phyloP scores from a whole-genome alignment of 305 asterid species.

The Stenogyne calaminthoides region DNA sequence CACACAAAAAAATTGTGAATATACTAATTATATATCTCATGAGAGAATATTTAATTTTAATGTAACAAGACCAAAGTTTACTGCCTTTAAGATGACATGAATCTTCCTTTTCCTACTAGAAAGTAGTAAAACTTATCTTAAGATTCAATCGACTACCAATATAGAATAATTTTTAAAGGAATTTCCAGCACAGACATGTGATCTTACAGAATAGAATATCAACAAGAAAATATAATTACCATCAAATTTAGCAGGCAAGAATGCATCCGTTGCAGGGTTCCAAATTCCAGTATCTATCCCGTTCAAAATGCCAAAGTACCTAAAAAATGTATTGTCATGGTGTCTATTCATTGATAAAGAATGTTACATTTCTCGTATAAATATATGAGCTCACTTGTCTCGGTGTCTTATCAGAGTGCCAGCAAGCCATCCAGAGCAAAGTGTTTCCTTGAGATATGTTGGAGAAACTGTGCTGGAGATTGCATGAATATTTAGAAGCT shows the following conservation, averaged over 20 bases:
- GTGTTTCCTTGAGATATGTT: slow-evolving; percentile 85
- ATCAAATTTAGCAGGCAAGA: slow-evolving; percentile 81
- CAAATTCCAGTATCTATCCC: slow-evolving; percentile 84
- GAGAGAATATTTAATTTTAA: neutral
- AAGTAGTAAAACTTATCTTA: slow-evolving; percentile 6
- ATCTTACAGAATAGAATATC: slow-evolving; percentile 12
- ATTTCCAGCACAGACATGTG: neutral
- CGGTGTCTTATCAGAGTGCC: slow-evolving; percentile 68
- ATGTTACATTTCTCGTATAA: slow-evolving; percentile 1
- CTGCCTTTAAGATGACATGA: neutral
- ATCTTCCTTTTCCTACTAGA: neutral
- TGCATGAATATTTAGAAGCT: slow-evolving; percentile 39
- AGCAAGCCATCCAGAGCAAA: slow-evolving; percentile 91
- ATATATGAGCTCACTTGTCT: slow-evolving; percentile 55
- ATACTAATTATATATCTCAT: neutral
- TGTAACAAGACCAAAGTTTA: neutral
- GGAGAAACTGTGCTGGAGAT: slow-evolving; percentile 87
- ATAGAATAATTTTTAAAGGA: neutral
- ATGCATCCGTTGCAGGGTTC: slow-evolving; percentile 82
- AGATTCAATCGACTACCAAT: neutral
- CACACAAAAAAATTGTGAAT: neutral
- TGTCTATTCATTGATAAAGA: slow-evolving; percentile 2
- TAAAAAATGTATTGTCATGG: slow-evolving; percentile 30
- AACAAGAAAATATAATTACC: slow-evolving; percentile 47
- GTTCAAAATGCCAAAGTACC: slow-evolving; percentile 82